phyloP scores from a whole-genome alignment of 176 grass and related monocot species.

The Bromus sterilis region DNA sequence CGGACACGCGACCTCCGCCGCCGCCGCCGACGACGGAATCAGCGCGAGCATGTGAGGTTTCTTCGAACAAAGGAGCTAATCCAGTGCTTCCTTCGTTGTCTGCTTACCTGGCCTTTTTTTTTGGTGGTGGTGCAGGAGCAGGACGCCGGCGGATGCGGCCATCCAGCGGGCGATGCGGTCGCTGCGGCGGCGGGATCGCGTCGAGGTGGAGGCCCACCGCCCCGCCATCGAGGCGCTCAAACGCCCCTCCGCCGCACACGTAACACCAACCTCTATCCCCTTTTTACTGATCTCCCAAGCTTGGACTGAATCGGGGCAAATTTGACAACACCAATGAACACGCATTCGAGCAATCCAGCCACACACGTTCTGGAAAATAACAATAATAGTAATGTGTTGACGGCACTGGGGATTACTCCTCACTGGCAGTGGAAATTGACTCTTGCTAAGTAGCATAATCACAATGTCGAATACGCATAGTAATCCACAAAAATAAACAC shows the following conservation, averaged over 20 bases:
- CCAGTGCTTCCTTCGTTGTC: neutral
- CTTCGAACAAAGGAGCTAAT: neutral
- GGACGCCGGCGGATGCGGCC: slow-evolving; percentile 60
- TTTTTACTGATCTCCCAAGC: neutral
- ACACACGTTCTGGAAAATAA: too few relatives aligned
- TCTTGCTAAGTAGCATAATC: neutral
- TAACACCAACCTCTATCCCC: slow-evolving; percentile 19
- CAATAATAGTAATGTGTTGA: too few relatives aligned
- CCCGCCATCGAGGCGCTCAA: slow-evolving; percentile 68
- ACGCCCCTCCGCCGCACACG: slow-evolving; percentile 67
- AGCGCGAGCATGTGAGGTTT: neutral
- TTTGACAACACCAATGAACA: neutral
- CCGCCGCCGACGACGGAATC: neutral
- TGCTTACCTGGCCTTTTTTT: neutral
- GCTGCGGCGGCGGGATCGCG: slow-evolving; percentile 51
- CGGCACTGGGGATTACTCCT: neutral
- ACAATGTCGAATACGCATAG: neutral
- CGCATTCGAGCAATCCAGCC: neutral
- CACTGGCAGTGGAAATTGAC: neutral
- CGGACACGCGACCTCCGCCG: neutral
- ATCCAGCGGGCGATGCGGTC: slow-evolving; percentile 40
- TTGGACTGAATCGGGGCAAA: neutral
- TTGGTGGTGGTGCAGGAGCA: slow-evolving; percentile 28
- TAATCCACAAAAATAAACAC: neutral
- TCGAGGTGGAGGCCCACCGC: slow-evolving; percentile 78